phyloP scores from a whole-genome alignment of 2,329 filamentous ascomycete genomes.

The Aspergillus costaricaensis region DNA sequence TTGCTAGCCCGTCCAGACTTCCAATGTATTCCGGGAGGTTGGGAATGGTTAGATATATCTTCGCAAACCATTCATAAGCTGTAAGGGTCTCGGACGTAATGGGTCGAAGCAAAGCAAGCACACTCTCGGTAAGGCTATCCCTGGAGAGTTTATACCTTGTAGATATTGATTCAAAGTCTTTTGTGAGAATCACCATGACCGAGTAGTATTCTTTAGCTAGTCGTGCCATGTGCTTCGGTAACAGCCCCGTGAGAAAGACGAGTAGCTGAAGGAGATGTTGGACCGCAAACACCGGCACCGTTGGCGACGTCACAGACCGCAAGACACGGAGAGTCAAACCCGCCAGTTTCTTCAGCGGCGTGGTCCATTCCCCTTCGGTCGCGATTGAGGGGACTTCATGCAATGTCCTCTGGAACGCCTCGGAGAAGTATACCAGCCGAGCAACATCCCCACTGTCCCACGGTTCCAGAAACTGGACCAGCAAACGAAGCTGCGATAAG shows the following conservation, averaged over 20 bases:
- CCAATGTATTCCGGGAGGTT: slow-evolving; percentile 41
- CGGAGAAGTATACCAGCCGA: slow-evolving; percentile 48
- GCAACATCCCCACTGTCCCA: slow-evolving; percentile 42
- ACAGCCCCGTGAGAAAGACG: slow-evolving; percentile 39
- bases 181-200: slow-evolving; percentile 41
- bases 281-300: slow-evolving; percentile 26
- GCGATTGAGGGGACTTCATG: slow-evolving; percentile 39
- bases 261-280: slow-evolving; percentile 39
- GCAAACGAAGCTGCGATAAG: slow-evolving; percentile 61
- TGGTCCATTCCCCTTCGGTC: slow-evolving; percentile 45
- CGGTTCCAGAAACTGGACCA: slow-evolving; percentile 67
- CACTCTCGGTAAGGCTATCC: slow-evolving; percentile 33
- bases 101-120: slow-evolving; percentile 46
- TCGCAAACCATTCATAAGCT: slow-evolving; percentile 49
- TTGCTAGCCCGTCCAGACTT: slow-evolving; percentile 46
- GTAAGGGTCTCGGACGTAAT: slow-evolving; percentile 47
- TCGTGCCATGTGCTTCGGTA: slow-evolving; percentile 44
- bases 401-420: slow-evolving; percentile 44
- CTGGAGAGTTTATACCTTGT: slow-evolving; percentile 25
- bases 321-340: slow-evolving; percentile 39
- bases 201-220: slow-evolving; percentile 43
- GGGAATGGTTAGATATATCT: slow-evolving; percentile 50
- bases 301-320: slow-evolving; percentile 25
- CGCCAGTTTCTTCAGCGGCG: slow-evolving; percentile 42
- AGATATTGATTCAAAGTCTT: slow-evolving; percentile 23